Evolutionary conservation across 306 rosid species (phyloP).

Genomic region (Trifolium fragiferum): DNA sequence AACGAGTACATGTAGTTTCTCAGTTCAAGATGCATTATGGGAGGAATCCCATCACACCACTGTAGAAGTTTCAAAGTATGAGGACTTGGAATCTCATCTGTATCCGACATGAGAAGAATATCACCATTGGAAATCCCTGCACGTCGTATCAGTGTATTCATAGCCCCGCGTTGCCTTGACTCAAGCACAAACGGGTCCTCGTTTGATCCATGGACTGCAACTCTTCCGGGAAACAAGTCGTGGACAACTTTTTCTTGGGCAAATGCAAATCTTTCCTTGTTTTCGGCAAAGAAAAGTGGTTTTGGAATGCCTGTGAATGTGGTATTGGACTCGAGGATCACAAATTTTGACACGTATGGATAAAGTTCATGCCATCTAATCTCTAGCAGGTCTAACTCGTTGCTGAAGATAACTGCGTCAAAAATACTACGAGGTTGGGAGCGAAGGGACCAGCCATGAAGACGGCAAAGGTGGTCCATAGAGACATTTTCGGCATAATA

Average conservation of each 20-base stretch:
- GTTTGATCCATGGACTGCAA: conserved; percentile 49
- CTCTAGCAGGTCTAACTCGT: conserved; percentile 88
- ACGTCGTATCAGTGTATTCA: conserved; percentile 62
- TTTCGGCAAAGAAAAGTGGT: conserved; percentile 61
- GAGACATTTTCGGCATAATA: conserved; percentile 91
- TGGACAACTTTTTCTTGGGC: conserved; percentile 61
- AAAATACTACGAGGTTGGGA: conserved; percentile 68
- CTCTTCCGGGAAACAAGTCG: conserved; percentile 54
- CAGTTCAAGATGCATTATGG: conserved; percentile 80
- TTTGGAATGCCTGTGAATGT: conserved; percentile 91
- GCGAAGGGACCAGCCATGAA: conserved; percentile 87
- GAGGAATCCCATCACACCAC: conserved; percentile 93
- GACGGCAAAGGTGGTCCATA: conserved; percentile 75
- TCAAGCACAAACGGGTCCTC: conserved; percentile 74
- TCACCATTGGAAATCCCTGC: conserved; percentile 75
- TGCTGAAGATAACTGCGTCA: conserved; percentile 86
- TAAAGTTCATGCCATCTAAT: conserved; percentile 83
- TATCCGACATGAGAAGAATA: conserved; percentile 74
- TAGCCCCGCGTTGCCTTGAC: conserved; percentile 64
- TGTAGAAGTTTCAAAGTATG: conserved; percentile 77
- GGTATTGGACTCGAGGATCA: conserved; percentile 77
- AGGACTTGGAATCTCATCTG: conserved; percentile 92
- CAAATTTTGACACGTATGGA: conserved; percentile 76
- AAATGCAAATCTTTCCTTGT: conserved; percentile 62
- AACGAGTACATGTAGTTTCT: conserved; percentile 88